Percentiles rank a stretch among this genome's conserved stretches.
These are phyloP conservation scores for Psidium guajava DNA, from an alignment of 345 rosid species.

Conservation along the genomic window DNA sequence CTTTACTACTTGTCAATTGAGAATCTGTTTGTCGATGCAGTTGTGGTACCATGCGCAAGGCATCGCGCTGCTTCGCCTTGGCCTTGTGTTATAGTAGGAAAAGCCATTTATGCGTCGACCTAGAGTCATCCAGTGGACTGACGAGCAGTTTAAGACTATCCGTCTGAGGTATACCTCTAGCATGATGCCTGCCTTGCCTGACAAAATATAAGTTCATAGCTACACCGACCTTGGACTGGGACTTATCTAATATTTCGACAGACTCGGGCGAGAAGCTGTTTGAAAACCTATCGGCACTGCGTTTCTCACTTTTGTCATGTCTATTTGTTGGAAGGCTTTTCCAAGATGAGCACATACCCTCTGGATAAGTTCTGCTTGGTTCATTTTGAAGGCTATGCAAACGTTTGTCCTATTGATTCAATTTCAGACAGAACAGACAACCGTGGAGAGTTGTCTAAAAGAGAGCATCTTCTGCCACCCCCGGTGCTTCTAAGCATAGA, in stretches of 20 bases:
- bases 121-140: constrained; percentile 29
- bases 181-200: not conserved
- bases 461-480: not conserved
- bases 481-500: not conserved
- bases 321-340: not conserved
- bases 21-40: constrained; percentile 24
- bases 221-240: not conserved
- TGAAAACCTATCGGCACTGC: constrained; percentile 34
- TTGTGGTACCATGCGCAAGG: constrained; percentile 20
- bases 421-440: not conserved
- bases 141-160: constrained; percentile 22
- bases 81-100: constrained; percentile 33
- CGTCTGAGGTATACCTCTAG: constrained; percentile 11
- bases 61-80: constrained; percentile 26
- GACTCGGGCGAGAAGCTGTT: constrained; percentile 37
- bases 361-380: not conserved
- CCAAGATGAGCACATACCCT: not conserved
- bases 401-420: not conserved
- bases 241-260: not conserved
- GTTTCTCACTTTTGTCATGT: constrained; percentile 33
- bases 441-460: not conserved
- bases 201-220: not conserved
- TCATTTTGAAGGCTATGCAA: not conserved
- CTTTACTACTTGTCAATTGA: constrained; percentile 35
- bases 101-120: constrained; percentile 37